Percentiles rank a stretch among this genome's conserved stretches.
Evolutionary conservation across 2,329 filamentous ascomycete species (phyloP).

Genomic region (Colletotrichum sp.): DNA sequence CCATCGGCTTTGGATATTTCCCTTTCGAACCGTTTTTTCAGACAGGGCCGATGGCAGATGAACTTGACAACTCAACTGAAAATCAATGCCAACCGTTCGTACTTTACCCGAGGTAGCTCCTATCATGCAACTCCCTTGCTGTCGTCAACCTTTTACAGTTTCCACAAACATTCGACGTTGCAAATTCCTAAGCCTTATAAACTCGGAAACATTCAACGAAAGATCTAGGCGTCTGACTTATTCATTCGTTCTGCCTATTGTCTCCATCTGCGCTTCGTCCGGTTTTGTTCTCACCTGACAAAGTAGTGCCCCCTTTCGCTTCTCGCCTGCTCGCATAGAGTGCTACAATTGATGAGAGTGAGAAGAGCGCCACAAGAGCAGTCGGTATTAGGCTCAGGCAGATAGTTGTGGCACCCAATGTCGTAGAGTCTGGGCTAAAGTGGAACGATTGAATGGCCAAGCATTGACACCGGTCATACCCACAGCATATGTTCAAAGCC

Average conservation of each 20-base stretch:
- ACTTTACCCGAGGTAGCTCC: not conserved
- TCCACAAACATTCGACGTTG: not conserved
- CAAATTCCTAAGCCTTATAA: not conserved
- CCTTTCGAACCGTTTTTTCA: too few species aligned
- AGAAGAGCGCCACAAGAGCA: not conserved
- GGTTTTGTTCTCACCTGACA: too few species aligned
- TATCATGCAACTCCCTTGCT: not conserved
- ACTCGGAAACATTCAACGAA: not conserved
- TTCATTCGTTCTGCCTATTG: not conserved
- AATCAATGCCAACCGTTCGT: not conserved
- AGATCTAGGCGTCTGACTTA: not conserved
- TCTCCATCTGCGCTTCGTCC: not conserved
- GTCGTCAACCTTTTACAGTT: not conserved
- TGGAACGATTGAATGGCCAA: not conserved
- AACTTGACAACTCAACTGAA: not conserved
- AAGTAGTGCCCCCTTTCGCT: not conserved
- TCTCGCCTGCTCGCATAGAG: not conserved
- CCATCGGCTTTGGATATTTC: too few species aligned
- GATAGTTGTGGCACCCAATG: not conserved
- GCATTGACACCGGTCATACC: not conserved
- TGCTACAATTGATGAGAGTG: not conserved
- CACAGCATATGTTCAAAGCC: not conserved
- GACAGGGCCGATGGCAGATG: rapidly evolving
- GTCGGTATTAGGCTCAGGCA: not conserved
- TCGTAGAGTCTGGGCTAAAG: not conserved